Evolutionary conservation across 2,329 filamentous ascomycete genomes (phyloP).

Genomic region (Gremmenia infestans): DNA sequence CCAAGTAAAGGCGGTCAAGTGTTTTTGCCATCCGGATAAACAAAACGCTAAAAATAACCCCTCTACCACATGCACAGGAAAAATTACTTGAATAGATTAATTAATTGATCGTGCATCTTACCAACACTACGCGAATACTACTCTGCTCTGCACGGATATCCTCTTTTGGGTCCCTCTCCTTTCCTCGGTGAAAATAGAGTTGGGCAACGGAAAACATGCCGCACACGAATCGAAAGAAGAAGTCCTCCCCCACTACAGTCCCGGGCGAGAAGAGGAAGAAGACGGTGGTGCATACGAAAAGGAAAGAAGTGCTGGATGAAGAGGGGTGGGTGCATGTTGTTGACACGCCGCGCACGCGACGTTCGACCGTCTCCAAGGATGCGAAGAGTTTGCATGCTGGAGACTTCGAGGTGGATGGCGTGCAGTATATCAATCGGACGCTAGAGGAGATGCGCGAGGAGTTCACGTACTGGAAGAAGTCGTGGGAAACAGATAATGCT

Average conservation of each 20-base stretch:
- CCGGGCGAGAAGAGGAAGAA: slow-evolving; percentile 3
- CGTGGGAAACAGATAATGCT: slow-evolving; percentile 25
- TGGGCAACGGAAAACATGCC: slow-evolving; percentile 16
- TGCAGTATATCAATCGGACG: slow-evolving; percentile 27
- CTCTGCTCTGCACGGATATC: background rate
- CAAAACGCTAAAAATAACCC: background rate
- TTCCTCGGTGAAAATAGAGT: background rate
- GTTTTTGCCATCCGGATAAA: background rate
- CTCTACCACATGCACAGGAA: background rate
- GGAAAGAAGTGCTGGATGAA: slow-evolving; percentile 26
- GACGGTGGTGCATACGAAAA: slow-evolving; percentile 25
- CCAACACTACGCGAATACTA: background rate
- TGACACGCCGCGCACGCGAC: slow-evolving; percentile 17
- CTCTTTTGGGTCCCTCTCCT: background rate
- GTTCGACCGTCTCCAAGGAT: background rate
- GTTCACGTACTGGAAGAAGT: slow-evolving; percentile 20
- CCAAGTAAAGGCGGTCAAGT: background rate
- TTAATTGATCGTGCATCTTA: background rate
- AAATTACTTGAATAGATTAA: background rate
- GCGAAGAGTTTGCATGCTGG: slow-evolving; percentile 18
- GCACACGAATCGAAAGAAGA: slow-evolving; percentile 27
- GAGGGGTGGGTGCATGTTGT: slow-evolving; percentile 34
- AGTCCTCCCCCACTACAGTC: slow-evolving; percentile 1
- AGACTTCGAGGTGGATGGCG: slow-evolving; percentile 26
- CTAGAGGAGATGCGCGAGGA: slow-evolving; percentile 26